Evolutionary conservation across 129 eudicot genomes (phyloP), one percentile per base, ranked within the genome.

Genomic region (Tagetes patula): DNA sequence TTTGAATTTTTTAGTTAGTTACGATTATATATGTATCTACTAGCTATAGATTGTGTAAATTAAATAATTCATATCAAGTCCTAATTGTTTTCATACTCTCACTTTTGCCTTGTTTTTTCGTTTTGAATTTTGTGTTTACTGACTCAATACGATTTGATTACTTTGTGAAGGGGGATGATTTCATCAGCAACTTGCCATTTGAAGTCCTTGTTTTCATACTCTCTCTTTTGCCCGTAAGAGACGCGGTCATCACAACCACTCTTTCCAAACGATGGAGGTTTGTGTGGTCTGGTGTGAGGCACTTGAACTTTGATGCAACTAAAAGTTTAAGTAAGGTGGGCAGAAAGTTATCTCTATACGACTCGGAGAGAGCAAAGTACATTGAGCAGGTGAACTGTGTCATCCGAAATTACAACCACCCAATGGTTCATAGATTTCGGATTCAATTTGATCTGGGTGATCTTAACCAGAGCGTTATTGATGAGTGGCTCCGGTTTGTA

Each of bases 301-400:
- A 69, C 7, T 13, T 86, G 62, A 75, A 83, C 53, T 86, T 83
- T 67, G 83, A 79, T 76, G 82, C 40, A 41, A 43, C 37, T 27
- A 75, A 69, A 1, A 14, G 42, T 46, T 72, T 79, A 30, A 39
- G 31, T 9, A 61, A 43, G 39, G 64, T 85, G 3, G 69, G 69
- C 4, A 40, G 53, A 12, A 70, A 79, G 11, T 58, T 36, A 12
- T 75, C 65, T 13, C 12, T 61, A 0, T 36, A 47, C 3, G 30
- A 5, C 8, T 2, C 32, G 6, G 77, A 69, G 66, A 65, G 75
- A 40, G 31, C 39, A 8, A 80, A 77, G 50, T 86, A 52, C 67
- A 38, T 86, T 32, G 69, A 60, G 6, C 84, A 82, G 82, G 87
- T 83, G n/a, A 47, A 80, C 58, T 71, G 65, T 11, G 85, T 77